phyloP scores from a whole-genome alignment of 495 filamentous ascomycete species.

The Xanthoparmelia taractica region DNA sequence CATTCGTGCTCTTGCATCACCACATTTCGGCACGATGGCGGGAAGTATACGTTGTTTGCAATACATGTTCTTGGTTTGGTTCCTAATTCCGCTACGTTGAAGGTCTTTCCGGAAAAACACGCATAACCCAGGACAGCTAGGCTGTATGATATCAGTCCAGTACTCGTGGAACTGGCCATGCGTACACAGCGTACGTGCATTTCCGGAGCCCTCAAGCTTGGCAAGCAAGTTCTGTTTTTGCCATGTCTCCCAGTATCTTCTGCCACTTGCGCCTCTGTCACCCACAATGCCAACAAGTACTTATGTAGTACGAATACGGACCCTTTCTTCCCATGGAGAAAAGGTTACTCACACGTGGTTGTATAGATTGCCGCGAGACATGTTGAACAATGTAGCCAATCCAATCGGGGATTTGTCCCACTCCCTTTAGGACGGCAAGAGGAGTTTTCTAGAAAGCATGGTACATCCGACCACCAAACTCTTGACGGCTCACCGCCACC shows the following conservation, averaged over 20 bases:
- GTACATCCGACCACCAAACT: background rate
- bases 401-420: conserved; percentile 7
- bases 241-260: background rate
- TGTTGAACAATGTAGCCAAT: background rate
- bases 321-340: background rate
- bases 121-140: background rate
- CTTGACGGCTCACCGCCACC: background rate
- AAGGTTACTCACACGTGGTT: background rate
- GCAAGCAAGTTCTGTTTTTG: background rate
- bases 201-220: background rate
- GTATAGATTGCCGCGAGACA: background rate
- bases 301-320: background rate
- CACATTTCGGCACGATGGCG: background rate
- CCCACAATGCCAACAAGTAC: background rate
- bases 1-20: conserved; percentile 3
- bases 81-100: conserved; percentile 9
- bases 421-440: background rate
- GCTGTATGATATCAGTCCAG: too few species aligned
- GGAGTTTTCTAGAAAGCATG: background rate
- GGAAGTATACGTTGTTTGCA: too few species aligned
- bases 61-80: too few species aligned
- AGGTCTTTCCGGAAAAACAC: conserved; percentile 1
- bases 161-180: too few species aligned
- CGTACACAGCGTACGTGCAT: background rate
- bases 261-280: background rate